Evolutionary conservation across 2,329 filamentous ascomycete genomes (phyloP).

Genomic region (Aspergillus vadensis): DNA sequence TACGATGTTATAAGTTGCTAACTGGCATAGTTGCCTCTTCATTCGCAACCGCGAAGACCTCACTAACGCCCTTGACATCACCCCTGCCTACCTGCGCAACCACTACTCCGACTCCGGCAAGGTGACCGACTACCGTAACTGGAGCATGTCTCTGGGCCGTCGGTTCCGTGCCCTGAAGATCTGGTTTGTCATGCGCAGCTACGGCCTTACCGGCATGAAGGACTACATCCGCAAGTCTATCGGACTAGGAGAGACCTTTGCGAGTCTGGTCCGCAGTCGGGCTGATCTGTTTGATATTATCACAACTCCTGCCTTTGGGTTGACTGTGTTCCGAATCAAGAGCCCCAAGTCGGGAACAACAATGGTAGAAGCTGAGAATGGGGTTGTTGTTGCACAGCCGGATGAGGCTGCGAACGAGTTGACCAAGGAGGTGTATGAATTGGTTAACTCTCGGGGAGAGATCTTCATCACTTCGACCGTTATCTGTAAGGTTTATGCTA

Average conservation of each 20-base stretch:
- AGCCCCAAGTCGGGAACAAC: slow-evolving; percentile 33
- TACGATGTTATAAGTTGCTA: too few relatives aligned
- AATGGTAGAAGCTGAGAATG: neutral
- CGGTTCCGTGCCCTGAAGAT: slow-evolving; percentile 88
- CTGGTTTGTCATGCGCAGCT: slow-evolving; percentile 89
- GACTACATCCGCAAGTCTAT: slow-evolving; percentile 72
- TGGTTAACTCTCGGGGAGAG: slow-evolving; percentile 71
- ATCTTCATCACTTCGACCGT: slow-evolving; percentile 82
- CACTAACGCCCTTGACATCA: slow-evolving; percentile 76
- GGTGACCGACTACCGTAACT: slow-evolving; percentile 94
- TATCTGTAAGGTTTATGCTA: slow-evolving; percentile 72
- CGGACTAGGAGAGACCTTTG: slow-evolving; percentile 69
- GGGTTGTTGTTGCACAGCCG: slow-evolving; percentile 25
- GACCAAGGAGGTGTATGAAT: slow-evolving; percentile 75
- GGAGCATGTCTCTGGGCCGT: slow-evolving; percentile 91
- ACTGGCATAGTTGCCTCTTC: slow-evolving; percentile 67
- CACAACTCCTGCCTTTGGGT: slow-evolving; percentile 72
- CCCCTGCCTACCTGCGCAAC: slow-evolving; percentile 81
- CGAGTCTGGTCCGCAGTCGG: slow-evolving; percentile 58
- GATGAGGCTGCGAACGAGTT: slow-evolving; percentile 63
- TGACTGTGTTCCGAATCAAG: slow-evolving; percentile 73
- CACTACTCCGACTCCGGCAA: slow-evolving; percentile 76
- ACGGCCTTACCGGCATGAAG: slow-evolving; percentile 75
- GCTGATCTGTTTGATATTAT: slow-evolving; percentile 75
- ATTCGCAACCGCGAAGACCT: slow-evolving; percentile 74